Evolutionary conservation across 2,329 filamentous ascomycete genomes (phyloP), one percentile per base, ranked within the genome.

Genomic region (Ambrosiella xylebori): DNA sequence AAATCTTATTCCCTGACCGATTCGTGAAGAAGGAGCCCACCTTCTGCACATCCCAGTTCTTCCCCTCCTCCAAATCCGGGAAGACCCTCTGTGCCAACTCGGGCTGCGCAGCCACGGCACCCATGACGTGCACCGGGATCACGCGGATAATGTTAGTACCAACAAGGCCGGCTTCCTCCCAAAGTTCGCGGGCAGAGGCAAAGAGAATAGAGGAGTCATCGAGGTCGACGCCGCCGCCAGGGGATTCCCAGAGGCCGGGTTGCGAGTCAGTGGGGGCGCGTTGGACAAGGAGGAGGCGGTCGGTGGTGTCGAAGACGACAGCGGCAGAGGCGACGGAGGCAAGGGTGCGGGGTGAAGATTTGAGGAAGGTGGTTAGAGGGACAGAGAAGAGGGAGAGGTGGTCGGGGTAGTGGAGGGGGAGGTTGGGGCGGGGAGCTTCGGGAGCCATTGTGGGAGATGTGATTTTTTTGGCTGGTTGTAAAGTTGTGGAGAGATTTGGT

Each of bases 181-280:
- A 68, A 1, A 78, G 66, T 65, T 78, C 76, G 13, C 76, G 69
- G 13, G 69, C 71, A n/a, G 70, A 71, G 13, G 68, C 71, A 52
- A 69, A 63, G 3, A 78, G 66, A 3, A 78, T 68, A 11, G 64
- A 71, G 5, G 61, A 50, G 61, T 77, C 74, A 0, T 66, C 64
- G 0, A 64, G 55, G 54, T 77, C 76, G 45, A 71, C 70, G 0
- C 67, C 71, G n/a, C 76, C 76, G 19, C 76, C 76, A 1, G 76
- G 75, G 0, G 70, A 61, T 59, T 78, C 76, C 76, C 76, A 78
- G 3, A 62, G 65, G 58, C 70, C 64, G 2, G 75, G 74, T 66
- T 71, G 70, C 57, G 65, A 71, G 65, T 76, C 74, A 62, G 69
- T 65, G 5, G 68, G 61, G 36, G 73, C 71, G 63, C 74, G 73